These are phyloP conservation scores for Diaporthe vexans DNA, from an alignment of 2,329 filamentous ascomycete species.

Conservation along the genomic window DNA sequence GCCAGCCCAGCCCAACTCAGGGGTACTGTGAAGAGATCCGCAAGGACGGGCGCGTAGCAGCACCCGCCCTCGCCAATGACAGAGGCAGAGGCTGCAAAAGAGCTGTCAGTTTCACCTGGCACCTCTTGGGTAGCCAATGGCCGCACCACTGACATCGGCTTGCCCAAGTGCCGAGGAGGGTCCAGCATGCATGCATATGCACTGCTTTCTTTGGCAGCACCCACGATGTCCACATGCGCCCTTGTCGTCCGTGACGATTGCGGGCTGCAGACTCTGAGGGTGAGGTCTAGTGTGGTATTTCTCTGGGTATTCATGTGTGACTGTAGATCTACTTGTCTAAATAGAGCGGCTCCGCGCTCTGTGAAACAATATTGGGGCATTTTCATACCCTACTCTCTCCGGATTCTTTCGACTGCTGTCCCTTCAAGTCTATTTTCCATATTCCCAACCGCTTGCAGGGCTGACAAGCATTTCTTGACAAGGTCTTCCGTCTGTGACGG, in stretches of 20 bases:
- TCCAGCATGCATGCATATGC: conserved; percentile 35
- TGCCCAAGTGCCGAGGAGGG: conserved; percentile 35
- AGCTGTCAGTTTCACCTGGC: conserved; percentile 28
- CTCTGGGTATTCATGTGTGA: conserved; percentile 29
- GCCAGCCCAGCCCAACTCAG: conserved; percentile 22
- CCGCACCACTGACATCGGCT: background rate
- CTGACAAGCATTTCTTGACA: conserved; percentile 20
- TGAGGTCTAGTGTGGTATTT: conserved; percentile 20
- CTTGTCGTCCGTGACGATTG: conserved; percentile 17
- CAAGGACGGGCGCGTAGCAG: conserved; percentile 39
- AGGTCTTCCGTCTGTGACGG: conserved; percentile 1
- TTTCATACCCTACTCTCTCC: conserved; percentile 23
- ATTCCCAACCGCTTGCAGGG: conserved; percentile 1
- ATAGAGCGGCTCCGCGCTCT: conserved; percentile 34
- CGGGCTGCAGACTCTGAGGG: conserved; percentile 7
- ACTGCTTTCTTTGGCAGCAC: conserved; percentile 37
- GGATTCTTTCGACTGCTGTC: background rate
- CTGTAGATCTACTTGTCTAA: conserved; percentile 37
- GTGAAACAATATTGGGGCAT: background rate
- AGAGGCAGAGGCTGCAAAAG: conserved; percentile 18
- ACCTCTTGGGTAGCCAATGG: conserved; percentile 33
- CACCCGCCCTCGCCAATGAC: conserved; percentile 35
- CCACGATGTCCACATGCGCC: conserved; percentile 27
- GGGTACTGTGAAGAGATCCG: conserved; percentile 38
- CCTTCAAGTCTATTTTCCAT: conserved; percentile 1